Conservation (phyloP, 2,329 filamentous ascomycete genomes). For the Epichloe gansuensis region DNA sequence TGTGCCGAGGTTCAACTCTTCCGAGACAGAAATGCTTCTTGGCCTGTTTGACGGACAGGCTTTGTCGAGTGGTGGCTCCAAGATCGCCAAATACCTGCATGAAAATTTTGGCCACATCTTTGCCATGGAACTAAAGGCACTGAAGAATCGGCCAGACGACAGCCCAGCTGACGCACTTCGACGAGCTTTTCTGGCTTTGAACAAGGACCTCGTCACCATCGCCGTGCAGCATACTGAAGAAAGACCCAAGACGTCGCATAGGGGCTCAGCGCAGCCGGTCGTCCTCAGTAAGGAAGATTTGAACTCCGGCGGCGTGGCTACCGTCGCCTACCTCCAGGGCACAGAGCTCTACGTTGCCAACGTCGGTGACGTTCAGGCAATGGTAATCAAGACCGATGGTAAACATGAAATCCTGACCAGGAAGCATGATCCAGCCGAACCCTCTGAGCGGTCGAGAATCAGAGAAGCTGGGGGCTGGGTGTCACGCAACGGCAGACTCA, state of each 20-base stretch:
- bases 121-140: slow-evolving; percentile 62
- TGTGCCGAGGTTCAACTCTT: slow-evolving; percentile 80
- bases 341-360: slow-evolving; percentile 92
- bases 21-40: slow-evolving; percentile 78
- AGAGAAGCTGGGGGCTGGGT: slow-evolving; percentile 93
- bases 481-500: slow-evolving; percentile 84
- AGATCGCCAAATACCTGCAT: slow-evolving; percentile 91
- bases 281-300: slow-evolving; percentile 82
- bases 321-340: slow-evolving; percentile 77
- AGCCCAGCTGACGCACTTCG: slow-evolving; percentile 73
- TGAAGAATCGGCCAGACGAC: slow-evolving; percentile 57
- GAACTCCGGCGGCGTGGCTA: slow-evolving; percentile 81
- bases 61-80: slow-evolving; percentile 80
- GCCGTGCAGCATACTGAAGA: slow-evolving; percentile 74
- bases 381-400: slow-evolving; percentile 83
- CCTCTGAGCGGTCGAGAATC: slow-evolving; percentile 73
- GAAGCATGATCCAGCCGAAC: slow-evolving; percentile 88
- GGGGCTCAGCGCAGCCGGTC: slow-evolving; percentile 59
- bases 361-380: slow-evolving; percentile 89
- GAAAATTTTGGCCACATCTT: slow-evolving; percentile 90
- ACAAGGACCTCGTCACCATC: slow-evolving; percentile 84
- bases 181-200: slow-evolving; percentile 75
- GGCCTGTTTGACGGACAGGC: slow-evolving; percentile 94
- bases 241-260: slow-evolving; percentile 51
- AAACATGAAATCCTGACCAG: slow-evolving; percentile 71